Evolutionary conservation across 129 eudicot genomes (phyloP), one percentile per base, ranked within the genome.

Genomic region (Artemisia annua): DNA sequence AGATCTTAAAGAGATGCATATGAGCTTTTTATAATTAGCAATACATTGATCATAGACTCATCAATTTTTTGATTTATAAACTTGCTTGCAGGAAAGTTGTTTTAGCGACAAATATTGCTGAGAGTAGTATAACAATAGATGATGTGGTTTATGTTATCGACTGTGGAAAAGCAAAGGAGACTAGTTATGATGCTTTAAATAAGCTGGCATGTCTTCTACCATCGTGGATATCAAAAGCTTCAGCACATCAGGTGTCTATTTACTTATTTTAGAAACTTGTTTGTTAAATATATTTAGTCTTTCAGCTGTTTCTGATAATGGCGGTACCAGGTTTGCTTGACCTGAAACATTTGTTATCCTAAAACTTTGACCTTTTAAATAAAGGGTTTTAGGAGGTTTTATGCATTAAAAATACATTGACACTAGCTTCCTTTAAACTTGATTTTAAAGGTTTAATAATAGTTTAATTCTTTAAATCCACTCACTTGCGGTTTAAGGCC

Each of bases 211-310:
- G 97, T 69, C 70, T 94, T 50, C 76, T 94, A 62, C 99, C 99
- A 53, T 90, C 99, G 48, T 94, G 99, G 99, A 94, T 94, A 67
- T 94, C 99, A 53, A 88, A 94, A 87, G 99, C 99, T 78, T 94
- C 99, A 54, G 96, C 99, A n/a, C 99, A 88, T 77, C 99, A 94
- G 99, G 99, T 90, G 69, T 73, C 17, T 66, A 69, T 52, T 1
- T 35, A 18, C 49, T 52, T 66, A 12, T 56, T 2, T 9, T 4
- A 58, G 7, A 53, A 14, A 49, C 26, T 7, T 48, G 48, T 48
- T 14, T 39, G 43, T 63, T 15, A 14, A 19, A 39, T 39, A 7
- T 39, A 39, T 39, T 10, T 32, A 5, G 6, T 32, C 39, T 32
- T 32, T 32, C 39, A 4, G 39, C 39, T 32, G 39, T 58, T 58